Conservation (phyloP, 1,284 basidiomycete species). For the Cutaneotrichosporon sp. region DNA sequence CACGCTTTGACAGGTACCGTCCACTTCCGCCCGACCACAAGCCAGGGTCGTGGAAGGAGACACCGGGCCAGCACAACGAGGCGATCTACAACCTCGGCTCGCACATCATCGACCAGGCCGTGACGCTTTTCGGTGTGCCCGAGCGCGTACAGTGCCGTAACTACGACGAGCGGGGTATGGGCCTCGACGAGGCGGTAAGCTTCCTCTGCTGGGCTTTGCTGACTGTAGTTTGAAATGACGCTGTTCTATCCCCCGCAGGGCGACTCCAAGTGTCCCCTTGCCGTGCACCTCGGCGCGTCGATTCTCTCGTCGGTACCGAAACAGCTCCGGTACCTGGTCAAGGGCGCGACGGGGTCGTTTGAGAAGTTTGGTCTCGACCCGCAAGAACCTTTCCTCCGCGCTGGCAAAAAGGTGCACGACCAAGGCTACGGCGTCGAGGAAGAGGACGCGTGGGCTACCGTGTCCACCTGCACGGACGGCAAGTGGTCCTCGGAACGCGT, state of each 20-base stretch:
- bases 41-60: constrained; percentile 53
- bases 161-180: constrained; percentile 36
- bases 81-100: constrained; percentile 51
- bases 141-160: constrained; percentile 52
- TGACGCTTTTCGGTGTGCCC: constrained; percentile 71
- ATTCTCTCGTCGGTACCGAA: constrained; percentile 59
- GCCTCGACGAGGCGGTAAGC: constrained; percentile 42
- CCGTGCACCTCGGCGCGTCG: constrained; percentile 63
- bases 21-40: constrained; percentile 52
- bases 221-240: constrained; percentile 56
- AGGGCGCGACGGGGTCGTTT: constrained; percentile 63
- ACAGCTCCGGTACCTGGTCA: constrained; percentile 62
- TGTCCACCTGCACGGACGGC: constrained; percentile 9
- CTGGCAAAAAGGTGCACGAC: constrained; percentile 18
- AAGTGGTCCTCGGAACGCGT: constrained; percentile 6
- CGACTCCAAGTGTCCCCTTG: constrained; percentile 54
- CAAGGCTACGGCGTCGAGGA: constrained; percentile 22
- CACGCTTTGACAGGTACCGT: constrained; percentile 69
- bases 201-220: neutral
- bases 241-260: constrained; percentile 57
- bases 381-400: constrained; percentile 59
- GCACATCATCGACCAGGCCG: constrained; percentile 65
- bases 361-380: constrained; percentile 70
- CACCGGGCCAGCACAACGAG: constrained; percentile 45
- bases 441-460: constrained; percentile 19